A percentile compares a stretch with the other conserved stretches of the same genome.
Evolutionary conservation across 371 early-diverging fungal genomes (phyloP).

Genomic region (Circinella umbellata): DNA sequence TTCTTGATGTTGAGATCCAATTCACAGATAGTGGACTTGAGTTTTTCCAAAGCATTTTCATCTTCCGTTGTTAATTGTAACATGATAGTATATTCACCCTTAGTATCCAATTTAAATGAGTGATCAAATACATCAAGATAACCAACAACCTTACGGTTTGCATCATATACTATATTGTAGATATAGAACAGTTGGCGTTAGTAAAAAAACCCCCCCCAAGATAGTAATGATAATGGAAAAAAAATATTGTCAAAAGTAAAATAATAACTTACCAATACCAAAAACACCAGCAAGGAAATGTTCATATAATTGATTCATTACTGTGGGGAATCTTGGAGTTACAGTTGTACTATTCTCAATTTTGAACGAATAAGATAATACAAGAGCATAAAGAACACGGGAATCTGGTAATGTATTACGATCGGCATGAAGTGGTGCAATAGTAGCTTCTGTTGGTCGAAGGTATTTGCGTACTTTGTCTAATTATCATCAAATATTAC

Average conservation of each 20-base stretch:
- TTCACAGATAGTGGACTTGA: slow-evolving; percentile 64
- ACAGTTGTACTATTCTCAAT: slow-evolving; percentile 49
- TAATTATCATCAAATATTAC: not conserved
- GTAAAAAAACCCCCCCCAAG: too few species aligned
- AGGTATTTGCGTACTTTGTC: slow-evolving; percentile 71
- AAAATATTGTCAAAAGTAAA: not conserved
- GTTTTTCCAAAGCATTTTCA: slow-evolving; percentile 72
- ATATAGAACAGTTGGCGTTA: not conserved
- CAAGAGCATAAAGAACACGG: slow-evolving; percentile 70
- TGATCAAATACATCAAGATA: slow-evolving; percentile 80
- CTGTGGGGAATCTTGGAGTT: slow-evolving; percentile 67
- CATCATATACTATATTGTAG: slow-evolving; percentile 48
- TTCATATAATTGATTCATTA: slow-evolving; percentile 70
- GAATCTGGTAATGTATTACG: slow-evolving; percentile 80
- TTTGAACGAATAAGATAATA: slow-evolving; percentile 76
- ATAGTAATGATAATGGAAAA: too few species aligned
- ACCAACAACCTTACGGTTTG: slow-evolving; percentile 66
- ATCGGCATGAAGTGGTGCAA: slow-evolving; percentile 70
- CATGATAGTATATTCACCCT: slow-evolving; percentile 86
- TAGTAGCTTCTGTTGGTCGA: slow-evolving; percentile 67
- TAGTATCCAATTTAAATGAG: slow-evolving; percentile 65
- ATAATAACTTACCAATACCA: slow-evolving; percentile 43
- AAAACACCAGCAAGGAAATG: slow-evolving; percentile 57
- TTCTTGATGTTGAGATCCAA: slow-evolving; percentile 71
- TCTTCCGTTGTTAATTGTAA: slow-evolving; percentile 77